phyloP scores from a whole-genome alignment of 257 asterid genomes.

The Ophiorrhiza pumila region DNA sequence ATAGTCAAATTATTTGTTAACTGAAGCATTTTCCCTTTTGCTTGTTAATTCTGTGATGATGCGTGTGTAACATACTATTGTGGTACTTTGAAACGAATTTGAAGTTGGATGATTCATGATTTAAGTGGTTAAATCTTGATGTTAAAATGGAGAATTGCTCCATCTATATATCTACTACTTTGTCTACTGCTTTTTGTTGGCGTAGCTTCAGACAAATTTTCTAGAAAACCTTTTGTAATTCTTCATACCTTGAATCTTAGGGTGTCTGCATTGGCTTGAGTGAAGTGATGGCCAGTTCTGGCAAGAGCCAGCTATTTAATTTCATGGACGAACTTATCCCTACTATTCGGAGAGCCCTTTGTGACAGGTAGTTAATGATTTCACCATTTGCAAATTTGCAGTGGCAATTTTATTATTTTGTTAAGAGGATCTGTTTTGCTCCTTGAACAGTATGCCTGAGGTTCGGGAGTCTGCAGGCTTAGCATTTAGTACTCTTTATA shows the following conservation, averaged over 20 bases:
- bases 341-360: conserved; percentile 92
- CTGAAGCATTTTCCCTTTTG: too few relatives aligned
- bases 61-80: neutral
- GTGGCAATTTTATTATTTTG: neutral
- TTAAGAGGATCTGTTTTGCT: conserved; percentile 14
- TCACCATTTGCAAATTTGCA: conserved; percentile 18
- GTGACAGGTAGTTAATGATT: conserved; percentile 68
- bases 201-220: neutral
- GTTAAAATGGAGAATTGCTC: too few relatives aligned
- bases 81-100: neutral
- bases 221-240: neutral
- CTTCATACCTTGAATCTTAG: conserved; percentile 38
- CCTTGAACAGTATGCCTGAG: conserved; percentile 54
- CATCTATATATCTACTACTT: neutral
- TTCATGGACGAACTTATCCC: conserved; percentile 92
- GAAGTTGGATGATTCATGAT: neutral
- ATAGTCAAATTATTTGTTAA: neutral
- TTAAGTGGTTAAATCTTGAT: neutral
- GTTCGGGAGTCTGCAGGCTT: conserved; percentile 96
- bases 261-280: conserved; percentile 98
- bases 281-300: conserved; percentile 98
- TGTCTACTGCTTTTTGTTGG: neutral
- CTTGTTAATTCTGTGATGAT: neutral
- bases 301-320: conserved; percentile 83
- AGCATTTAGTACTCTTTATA: conserved; percentile 96